Base-by-base conservation (phyloP, 2,329 filamentous ascomycete species). In the Oidium heveae region DNA sequence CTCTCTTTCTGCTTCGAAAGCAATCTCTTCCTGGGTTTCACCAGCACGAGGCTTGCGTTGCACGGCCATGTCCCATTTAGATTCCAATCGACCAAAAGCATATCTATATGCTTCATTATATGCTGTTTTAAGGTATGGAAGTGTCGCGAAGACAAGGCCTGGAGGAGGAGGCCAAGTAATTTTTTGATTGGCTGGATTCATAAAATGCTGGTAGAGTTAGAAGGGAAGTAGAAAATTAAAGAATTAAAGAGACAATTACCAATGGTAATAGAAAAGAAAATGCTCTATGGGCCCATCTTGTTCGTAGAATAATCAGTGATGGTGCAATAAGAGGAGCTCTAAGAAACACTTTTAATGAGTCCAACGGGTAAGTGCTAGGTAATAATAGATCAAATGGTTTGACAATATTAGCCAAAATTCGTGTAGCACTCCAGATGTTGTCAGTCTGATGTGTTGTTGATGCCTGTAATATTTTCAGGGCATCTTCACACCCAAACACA, bases 241-340 rank as follows among this genome's bases (percentile, higher is more conserved):
- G 32, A n/a, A 22, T 41, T 24, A 24, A 15, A n/a, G 34, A 22
- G 46, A 46, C n/a, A 57, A 63, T 58, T 61, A 65, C 64, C 41
- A 59, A 55, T 34, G 68, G 63, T 32, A 68, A 63, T 8, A 67
- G 56, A 16, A 68, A 52, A 1, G 66, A 57, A 55, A 64, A 64
- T 3, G 58, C 54, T 44, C 57, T 57, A 52, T 86, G 81, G 33
- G 76, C 75, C 51, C 81, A 70, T 1, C 70, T 72, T 28, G 80
- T 78, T 36, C 83, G 72, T 20, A 80, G 80, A n/a, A 82, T 71
- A 12, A 86, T 71, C 9, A 88, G 70, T 1, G 77, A 72, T 12
- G 82, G 71, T 0, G 79, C 81, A 56, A 88, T 82, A 7, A 84
- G 68, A 1, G 81, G 78, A 3, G 86, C 65, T 1, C 79, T 79